Evolutionary conservation across 2,329 filamentous ascomycete species (phyloP).

Genomic region (Davidsoniella australis): DNA sequence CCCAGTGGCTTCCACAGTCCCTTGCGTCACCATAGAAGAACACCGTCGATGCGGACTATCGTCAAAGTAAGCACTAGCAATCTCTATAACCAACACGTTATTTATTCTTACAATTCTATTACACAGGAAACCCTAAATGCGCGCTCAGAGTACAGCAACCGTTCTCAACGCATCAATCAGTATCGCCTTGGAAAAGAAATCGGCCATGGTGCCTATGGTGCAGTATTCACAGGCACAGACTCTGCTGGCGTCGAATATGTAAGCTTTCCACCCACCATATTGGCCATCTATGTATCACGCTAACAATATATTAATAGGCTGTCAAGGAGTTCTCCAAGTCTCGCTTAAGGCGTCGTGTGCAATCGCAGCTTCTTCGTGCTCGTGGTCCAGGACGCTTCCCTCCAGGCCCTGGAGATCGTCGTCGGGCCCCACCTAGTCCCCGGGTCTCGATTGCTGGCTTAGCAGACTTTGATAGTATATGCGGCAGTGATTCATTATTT

Average conservation of each 20-base stretch:
- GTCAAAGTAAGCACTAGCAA: slow-evolving; percentile 30
- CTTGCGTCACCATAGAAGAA: slow-evolving; percentile 39
- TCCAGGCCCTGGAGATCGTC: slow-evolving; percentile 15
- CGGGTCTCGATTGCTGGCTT: slow-evolving; percentile 7
- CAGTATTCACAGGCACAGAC: slow-evolving; percentile 78
- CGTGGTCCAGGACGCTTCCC: slow-evolving; percentile 27
- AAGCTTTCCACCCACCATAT: slow-evolving; percentile 22
- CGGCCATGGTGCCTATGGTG: slow-evolving; percentile 86
- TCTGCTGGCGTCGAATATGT: slow-evolving; percentile 90
- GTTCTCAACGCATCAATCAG: slow-evolving; percentile 83
- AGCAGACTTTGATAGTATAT: slow-evolving; percentile 17
- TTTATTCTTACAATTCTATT: not conserved
- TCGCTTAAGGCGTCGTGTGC: slow-evolving; percentile 70
- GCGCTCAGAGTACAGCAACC: slow-evolving; percentile 72
- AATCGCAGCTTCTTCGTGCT: slow-evolving; percentile 64
- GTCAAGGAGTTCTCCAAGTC: slow-evolving; percentile 97
- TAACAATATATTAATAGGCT: slow-evolving; percentile 38
- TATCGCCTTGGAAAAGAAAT: slow-evolving; percentile 92
- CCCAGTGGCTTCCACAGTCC: slow-evolving; percentile 24
- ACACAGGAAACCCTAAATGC: slow-evolving; percentile 78
- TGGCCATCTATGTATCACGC: not conserved
- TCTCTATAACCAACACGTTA: not conserved
- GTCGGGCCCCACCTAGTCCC: slow-evolving; percentile 4
- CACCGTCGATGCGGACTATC: slow-evolving; percentile 38
- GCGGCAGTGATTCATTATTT: slow-evolving; percentile 55